These are phyloP conservation scores for Boletellus deceptivus DNA, from an alignment of 1,284 basidiomycete species.

Conservation along the genomic window DNA sequence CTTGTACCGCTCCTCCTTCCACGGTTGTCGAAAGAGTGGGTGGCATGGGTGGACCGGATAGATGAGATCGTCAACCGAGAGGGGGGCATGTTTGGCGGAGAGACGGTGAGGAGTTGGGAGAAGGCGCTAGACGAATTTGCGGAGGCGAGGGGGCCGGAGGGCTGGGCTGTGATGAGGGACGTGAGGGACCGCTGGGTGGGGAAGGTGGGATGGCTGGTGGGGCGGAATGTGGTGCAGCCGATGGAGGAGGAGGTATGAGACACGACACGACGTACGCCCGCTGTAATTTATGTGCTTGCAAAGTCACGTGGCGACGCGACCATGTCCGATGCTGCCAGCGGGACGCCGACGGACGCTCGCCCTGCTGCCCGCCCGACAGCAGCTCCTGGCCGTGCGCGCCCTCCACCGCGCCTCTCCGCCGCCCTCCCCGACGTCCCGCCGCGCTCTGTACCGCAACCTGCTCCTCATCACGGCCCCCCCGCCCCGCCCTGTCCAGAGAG, in stretches of 20 bases:
- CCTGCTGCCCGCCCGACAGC: neutral
- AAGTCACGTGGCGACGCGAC: too few species aligned
- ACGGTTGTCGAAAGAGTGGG: slow-evolving; percentile 70
- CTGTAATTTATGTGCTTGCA: too few species aligned
- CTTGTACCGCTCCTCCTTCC: slow-evolving; percentile 56
- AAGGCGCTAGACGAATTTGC: slow-evolving; percentile 64
- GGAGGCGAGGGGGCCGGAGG: slow-evolving; percentile 46
- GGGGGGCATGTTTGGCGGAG: slow-evolving; percentile 74
- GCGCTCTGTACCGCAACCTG: slow-evolving; percentile 46
- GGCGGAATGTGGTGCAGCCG: slow-evolving; percentile 47
- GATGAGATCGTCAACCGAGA: slow-evolving; percentile 67
- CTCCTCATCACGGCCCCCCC: slow-evolving; percentile 36
- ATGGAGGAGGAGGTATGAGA: slow-evolving; percentile 49
- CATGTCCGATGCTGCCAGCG: too few species aligned
- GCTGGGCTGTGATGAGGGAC: slow-evolving; percentile 51
- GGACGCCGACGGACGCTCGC: neutral
- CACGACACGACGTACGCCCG: too few species aligned
- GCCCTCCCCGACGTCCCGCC: slow-evolving; percentile 16
- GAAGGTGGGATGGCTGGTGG: slow-evolving; percentile 76
- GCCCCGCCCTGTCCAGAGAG: slow-evolving; percentile 33
- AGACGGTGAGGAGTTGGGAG: slow-evolving; percentile 66
- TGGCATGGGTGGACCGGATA: slow-evolving; percentile 67
- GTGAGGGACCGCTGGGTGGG: slow-evolving; percentile 68
- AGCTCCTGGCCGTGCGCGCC: slow-evolving; percentile 2
- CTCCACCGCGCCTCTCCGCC: too few species aligned